Conservation (phyloP, 2,329 filamentous ascomycete genomes). For the Ascochyta viciae-villosae region DNA sequence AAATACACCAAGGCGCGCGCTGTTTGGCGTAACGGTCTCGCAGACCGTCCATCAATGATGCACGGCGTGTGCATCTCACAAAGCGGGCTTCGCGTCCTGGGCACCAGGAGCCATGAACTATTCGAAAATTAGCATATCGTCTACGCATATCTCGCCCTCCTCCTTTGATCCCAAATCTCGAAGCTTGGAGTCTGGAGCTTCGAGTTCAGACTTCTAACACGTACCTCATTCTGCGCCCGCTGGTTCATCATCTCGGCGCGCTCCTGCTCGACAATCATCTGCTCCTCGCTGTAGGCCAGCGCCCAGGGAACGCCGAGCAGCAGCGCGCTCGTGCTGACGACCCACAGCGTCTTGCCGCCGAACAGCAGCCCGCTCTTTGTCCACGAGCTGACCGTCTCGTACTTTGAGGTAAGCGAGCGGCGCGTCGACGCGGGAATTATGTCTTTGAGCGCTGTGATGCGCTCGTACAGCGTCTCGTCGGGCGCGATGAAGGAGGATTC, state of each 20-base stretch:
- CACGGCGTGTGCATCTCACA: conserved; percentile 34
- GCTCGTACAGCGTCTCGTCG: conserved; percentile 62
- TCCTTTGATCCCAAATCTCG: not conserved
- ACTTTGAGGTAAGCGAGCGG: conserved; percentile 56
- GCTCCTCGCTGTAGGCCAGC: conserved; percentile 91
- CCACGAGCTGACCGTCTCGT: conserved; percentile 62
- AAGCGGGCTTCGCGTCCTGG: conserved; percentile 43
- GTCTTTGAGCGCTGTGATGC: conserved; percentile 75
- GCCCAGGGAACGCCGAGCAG: conserved; percentile 93
- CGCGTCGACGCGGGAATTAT: conserved; percentile 82
- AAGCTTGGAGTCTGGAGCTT: not conserved
- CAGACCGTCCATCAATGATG: not conserved
- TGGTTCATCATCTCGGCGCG: conserved; percentile 96
- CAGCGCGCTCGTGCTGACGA: conserved; percentile 87
- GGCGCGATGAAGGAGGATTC: conserved; percentile 32
- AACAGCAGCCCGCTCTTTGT: conserved; percentile 70
- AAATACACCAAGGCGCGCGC: not conserved
- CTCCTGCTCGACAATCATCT: conserved; percentile 97
- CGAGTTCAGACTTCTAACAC: conserved; percentile 1
- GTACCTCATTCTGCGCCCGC: conserved; percentile 76
- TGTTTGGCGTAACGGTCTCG: not conserved
- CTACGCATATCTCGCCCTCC: not conserved
- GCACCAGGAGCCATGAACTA: conserved; percentile 47
- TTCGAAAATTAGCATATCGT: conserved; percentile 17
- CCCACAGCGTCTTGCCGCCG: conserved; percentile 87